Evolutionary conservation across 129 eudicot genomes (phyloP).

Genomic region (Tagetes erecta): DNA sequence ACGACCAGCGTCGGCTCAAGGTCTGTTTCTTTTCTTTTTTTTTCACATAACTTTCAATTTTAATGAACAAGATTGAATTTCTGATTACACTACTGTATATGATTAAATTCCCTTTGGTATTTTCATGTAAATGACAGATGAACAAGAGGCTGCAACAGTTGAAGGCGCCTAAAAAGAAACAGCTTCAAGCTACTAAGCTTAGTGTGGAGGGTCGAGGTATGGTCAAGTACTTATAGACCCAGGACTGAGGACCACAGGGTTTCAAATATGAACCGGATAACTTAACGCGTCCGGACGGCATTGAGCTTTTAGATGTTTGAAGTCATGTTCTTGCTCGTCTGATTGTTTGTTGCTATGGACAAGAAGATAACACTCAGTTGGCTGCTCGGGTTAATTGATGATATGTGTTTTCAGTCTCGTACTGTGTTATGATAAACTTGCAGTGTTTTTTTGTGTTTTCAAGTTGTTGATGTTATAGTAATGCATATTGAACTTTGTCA

Average conservation of each 20-base stretch:
- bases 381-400: conserved; percentile 22
- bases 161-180: conserved; percentile 83
- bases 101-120: not conserved
- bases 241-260: not conserved
- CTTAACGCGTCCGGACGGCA: not conserved
- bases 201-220: conserved; percentile 98
- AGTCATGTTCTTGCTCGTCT: not conserved
- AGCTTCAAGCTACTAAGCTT: conserved; percentile 90
- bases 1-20: conserved; percentile 83
- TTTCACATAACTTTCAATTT: not conserved
- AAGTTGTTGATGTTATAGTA: not conserved
- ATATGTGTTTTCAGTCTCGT: conserved; percentile 14
- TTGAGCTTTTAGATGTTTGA: conserved; percentile 7
- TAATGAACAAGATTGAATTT: not conserved
- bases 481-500: not conserved
- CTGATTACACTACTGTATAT: not conserved
- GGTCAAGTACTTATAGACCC: conserved; percentile 72
- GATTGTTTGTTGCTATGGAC: conserved; percentile 8
- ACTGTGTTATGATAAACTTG: conserved; percentile 1
- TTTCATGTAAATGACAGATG: conserved; percentile 46
- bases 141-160: conserved; percentile 82
- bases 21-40: conserved; percentile 23
- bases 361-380: not conserved
- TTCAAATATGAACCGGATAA: not conserved
- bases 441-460: not conserved